Evolutionary conservation across 1,284 basidiomycete species (phyloP), one percentile per base, ranked within the genome.

Genomic region (Melampsora larici-populina): DNA sequence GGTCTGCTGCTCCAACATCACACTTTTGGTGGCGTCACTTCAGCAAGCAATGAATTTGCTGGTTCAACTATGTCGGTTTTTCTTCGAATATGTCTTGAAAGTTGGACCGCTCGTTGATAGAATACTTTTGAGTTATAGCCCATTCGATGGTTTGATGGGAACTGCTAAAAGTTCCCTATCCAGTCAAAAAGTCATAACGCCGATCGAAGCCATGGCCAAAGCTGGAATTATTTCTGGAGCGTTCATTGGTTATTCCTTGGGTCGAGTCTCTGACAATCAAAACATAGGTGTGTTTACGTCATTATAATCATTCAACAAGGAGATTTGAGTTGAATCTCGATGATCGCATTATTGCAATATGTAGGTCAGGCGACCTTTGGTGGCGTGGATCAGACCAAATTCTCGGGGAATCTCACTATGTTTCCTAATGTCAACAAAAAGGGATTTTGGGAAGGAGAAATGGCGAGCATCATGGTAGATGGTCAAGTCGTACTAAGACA

Each of bases 81-180:
- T 49, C n/a, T 73, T 75, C 68, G 8, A 33, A 78, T 46, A 15
- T 13, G 43, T 46, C 43, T 46, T 46, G 15, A 46, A 13, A 15
- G 15, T 46, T 46, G 3, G 15, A 2, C 43, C 11, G 9, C 0
- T 46, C 43, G 15, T 46, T 46, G 43, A 46, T 46, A 15, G 11
- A 46, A 17, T 9, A 46, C 36, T 40, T 15, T 46, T 15, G 43
- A 46, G 15, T 81, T 80, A 81, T 0, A 86, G 86, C 46, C 86
- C 89, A 0, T 92, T 93, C 80, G 92, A 94, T 83, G 90, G 93
- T 65, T 84, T 95, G 79, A 90, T 97, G 91, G 90, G 92, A 79
- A 86, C 93, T 80, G 91, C 91, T 65, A 88, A 88, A 85, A 90
- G 89, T 80, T 85, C 83, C 29, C 86, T 93, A 73, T 91, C 91